These are phyloP conservation scores for Alternaria gansuensis DNA, from an alignment of 2,329 filamentous ascomycete genomes.

Conservation along the genomic window DNA sequence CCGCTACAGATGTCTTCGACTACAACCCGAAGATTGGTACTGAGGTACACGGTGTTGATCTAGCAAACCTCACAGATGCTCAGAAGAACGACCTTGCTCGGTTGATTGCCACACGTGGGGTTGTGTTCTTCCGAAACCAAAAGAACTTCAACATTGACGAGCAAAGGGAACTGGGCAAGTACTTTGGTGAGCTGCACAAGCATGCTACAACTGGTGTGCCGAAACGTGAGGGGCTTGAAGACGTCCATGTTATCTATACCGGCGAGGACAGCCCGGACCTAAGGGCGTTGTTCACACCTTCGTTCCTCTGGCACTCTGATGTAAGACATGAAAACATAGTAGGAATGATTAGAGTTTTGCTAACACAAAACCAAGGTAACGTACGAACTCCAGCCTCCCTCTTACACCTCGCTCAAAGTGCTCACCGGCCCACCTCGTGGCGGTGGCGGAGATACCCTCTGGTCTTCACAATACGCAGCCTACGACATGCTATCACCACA, in stretches of 20 bases:
- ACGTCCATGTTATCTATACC: conserved; percentile 66
- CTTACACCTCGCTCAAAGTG: conserved; percentile 65
- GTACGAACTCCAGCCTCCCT: conserved; percentile 66
- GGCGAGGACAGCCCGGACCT: conserved; percentile 64
- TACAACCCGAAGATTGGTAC: conserved; percentile 66
- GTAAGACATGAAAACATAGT: conserved; percentile 47
- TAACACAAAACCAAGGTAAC: conserved; percentile 55
- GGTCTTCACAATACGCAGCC: conserved; percentile 66
- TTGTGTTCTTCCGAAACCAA: conserved; percentile 67
- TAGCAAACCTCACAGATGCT: conserved; percentile 60
- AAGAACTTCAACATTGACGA: conserved; percentile 63
- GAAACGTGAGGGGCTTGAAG: conserved; percentile 60
- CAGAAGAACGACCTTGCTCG: conserved; percentile 65
- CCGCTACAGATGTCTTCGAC: conserved; percentile 65
- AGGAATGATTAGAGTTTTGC: conserved; percentile 16
- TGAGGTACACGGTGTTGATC: conserved; percentile 62
- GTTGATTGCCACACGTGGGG: conserved; percentile 63
- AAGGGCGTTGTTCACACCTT: conserved; percentile 63
- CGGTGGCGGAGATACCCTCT: conserved; percentile 66
- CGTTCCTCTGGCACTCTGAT: conserved; percentile 65
- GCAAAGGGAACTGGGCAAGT: conserved; percentile 61
- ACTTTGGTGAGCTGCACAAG: conserved; percentile 64
- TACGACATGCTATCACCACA: conserved; percentile 65
- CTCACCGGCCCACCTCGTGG: conserved; percentile 63
- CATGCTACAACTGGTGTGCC: conserved; percentile 65